Evolutionary conservation across 2,329 filamentous ascomycete genomes (phyloP), one percentile per base, ranked within the genome.

Genomic region (Hypocrella siamensis): DNA sequence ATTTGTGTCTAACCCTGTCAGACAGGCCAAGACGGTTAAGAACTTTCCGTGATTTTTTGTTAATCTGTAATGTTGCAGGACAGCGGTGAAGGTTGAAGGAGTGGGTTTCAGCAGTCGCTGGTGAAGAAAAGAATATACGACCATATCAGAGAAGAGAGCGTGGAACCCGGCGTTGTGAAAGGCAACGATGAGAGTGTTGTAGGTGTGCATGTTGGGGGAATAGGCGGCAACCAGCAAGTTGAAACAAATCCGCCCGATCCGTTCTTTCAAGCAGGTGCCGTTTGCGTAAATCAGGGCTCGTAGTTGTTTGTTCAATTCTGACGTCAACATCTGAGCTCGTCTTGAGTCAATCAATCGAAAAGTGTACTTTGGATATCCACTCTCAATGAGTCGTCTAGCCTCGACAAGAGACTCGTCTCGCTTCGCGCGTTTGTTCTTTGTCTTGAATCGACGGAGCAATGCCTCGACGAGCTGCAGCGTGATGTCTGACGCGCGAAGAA

Each of bases 151-250:
- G 14, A 77, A 53, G 24, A 56, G 52, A 34, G 63, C 57, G 32
- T 64, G 55, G 18, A n/a, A n/a, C n/a, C 61, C 56, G 5, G 64
- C 47, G 19, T 60, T 57, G 32, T 67, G 62, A 31, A 88, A 73
- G n/a, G 70, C 68, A n/a, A 68, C 49, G 3, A 88, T 65, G 17
- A 90, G 61, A 10, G 66, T 64, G 45, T 85, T 85, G 56, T 75
- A 83, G 4, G 75, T 83, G 40, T 73, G 62, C 22, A 80, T 65
- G 38, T 70, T 70, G 1, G 80, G 78, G 0, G 73, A 67, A 14
- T 69, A 58, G 2, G 63, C 49, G 3, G 70, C 73, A 4, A 71
- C 56, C 12, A 83, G 61, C 3, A 90, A 55, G 45, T 82, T 83
- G 51, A 76, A 75, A 49, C 67, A 72, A 32, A 74, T 57, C 25